Percentiles rank a stretch among this genome's conserved stretches.
phyloP scores from a whole-genome alignment of 257 asterid species.

The Solanum dulcamara region DNA sequence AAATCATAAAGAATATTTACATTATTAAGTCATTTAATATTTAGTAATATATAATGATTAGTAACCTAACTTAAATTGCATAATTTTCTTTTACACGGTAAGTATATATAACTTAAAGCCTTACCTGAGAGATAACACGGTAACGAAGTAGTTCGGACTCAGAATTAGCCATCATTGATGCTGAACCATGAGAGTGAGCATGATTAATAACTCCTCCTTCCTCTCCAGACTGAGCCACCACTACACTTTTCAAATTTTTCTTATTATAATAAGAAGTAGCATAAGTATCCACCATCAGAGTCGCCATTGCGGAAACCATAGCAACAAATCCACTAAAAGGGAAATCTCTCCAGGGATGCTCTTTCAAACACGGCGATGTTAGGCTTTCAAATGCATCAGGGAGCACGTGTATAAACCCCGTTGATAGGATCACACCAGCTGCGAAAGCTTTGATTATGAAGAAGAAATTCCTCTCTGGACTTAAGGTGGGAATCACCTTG shows the following conservation, averaged over 20 bases:
- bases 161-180: background rate
- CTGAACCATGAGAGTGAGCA: conserved; percentile 9
- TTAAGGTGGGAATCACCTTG: background rate
- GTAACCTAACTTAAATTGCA: background rate
- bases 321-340: conserved; percentile 17
- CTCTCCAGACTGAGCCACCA: background rate
- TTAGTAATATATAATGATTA: background rate
- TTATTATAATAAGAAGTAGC: conserved; percentile 2
- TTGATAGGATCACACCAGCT: conserved; percentile 13
- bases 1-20: background rate
- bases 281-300: conserved; percentile 14
- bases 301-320: conserved; percentile 12
- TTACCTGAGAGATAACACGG: conserved; percentile 18
- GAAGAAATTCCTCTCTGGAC: conserved; percentile 12
- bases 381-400: conserved; percentile 14
- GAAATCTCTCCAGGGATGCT: conserved; percentile 12
- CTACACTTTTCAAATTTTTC: background rate
- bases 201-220: background rate
- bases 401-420: conserved; percentile 13
- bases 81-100: no score
- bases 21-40: background rate
- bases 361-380: background rate
- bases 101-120: no score
- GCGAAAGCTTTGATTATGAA: conserved; percentile 15
- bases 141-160: background rate